Base-by-base conservation (phyloP, 805 yeast species). In the Cyberlindnera americana region DNA sequence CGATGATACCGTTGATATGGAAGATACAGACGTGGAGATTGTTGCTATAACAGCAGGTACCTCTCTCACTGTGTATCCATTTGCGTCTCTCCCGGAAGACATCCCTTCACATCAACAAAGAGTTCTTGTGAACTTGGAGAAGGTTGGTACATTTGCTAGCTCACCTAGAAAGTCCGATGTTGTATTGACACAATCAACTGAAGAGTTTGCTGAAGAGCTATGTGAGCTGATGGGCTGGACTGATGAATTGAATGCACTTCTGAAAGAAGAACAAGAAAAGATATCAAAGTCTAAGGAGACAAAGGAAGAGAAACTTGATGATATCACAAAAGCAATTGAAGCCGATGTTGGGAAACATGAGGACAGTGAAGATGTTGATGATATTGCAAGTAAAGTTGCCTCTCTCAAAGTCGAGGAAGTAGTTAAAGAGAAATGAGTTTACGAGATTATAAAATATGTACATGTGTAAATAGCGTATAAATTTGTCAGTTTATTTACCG, bases 1-100 rank as follows among this genome's bases (percentile, higher is more conserved):
- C 4, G 48, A 59, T 12, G 84, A 78, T 51, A 43, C 56, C 2
- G 45, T 47, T 1, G 40, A 36, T 9, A 29, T 50, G 47, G 46
- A 40, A 21, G 35, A 33, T n/a, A 40, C 43, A 21, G 35, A 35
- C 2, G 65, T 67, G 16, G 77, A 73, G 24, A 88, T 82, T 50
- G 58, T 90, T 19, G 87, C 88, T 0, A 77, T 91, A 17, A 89
- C 91, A 1, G 96, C 95, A 0, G 99, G 99, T 1, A 88, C 97
- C 0, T 86, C 96, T 0, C 70, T 91, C 28, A 78, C 90, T 1
- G 98, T 91, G 1, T 78, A 78, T 47, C 99, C 99, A 3, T 91
- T 91, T 70, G 96, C 96, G 1, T 69, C 78, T 9, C 65, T 91
- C 36, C 96, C 96, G 0, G 61, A 74, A 2, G 89, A 84, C 52